Evolutionary conservation across 306 rosid species (phyloP).

Genomic region (Begonia loranthoides): DNA sequence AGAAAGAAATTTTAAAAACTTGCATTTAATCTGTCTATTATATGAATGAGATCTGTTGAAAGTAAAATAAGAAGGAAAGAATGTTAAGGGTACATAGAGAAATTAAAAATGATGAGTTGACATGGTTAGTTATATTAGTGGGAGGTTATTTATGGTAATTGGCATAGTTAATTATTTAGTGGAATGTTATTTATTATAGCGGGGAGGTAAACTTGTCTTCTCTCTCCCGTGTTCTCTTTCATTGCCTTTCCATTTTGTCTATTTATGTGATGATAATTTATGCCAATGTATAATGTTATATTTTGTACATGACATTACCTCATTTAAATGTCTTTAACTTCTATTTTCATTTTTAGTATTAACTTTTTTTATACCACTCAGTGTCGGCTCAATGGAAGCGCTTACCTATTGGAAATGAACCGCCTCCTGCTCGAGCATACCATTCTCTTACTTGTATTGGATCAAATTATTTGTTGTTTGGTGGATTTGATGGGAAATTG

Average conservation of each 20-base stretch:
- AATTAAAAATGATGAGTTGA: too few species aligned
- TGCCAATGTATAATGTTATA: too few species aligned
- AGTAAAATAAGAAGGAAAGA: too few species aligned
- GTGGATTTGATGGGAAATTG: slow-evolving; percentile 93
- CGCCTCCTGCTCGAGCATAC: slow-evolving; percentile 96
- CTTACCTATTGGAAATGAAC: slow-evolving; percentile 60
- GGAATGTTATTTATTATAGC: too few species aligned
- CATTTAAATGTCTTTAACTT: neutral
- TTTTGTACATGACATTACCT: neutral
- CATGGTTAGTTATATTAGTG: too few species aligned
- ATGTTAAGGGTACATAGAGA: too few species aligned
- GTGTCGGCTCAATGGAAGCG: slow-evolving; percentile 98
- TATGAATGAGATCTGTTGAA: too few species aligned
- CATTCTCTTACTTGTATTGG: slow-evolving; percentile 72
- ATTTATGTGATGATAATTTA: neutral
- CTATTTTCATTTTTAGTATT: neutral
- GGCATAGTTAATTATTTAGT: too few species aligned
- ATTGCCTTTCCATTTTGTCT: neutral
- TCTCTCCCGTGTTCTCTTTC: neutral
- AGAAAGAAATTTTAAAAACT: too few species aligned
- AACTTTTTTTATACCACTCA: slow-evolving; percentile 12
- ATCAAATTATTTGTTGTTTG: slow-evolving; percentile 63
- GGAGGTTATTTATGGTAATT: too few species aligned
- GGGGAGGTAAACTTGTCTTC: too few species aligned
- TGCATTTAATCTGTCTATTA: too few species aligned